Base-by-base conservation (phyloP, 2,329 filamentous ascomycete species). In the Trichoderma gracile region DNA sequence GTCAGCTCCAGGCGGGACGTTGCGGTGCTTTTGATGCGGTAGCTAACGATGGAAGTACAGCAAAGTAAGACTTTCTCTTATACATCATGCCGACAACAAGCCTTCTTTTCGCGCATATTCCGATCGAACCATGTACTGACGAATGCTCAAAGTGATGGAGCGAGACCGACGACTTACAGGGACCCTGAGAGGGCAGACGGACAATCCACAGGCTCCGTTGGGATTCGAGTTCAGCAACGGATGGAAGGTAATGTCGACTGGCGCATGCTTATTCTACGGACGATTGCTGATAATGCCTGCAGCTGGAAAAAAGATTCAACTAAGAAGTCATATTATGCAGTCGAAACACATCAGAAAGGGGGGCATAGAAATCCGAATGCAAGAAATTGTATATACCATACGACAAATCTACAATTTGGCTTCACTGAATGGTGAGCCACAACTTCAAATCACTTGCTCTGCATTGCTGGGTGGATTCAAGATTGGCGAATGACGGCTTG, bases 201-300 rank as follows among this genome's bases (percentile, higher is more conserved):
- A 86, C 72, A 78, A 77, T 27, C 75, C 84, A 47, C 73, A 78
- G 68, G 86, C 86, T 23, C 85, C 86, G 19, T 72, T 78, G 19
- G 86, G 86, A 43, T 89, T 85, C 74, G 86, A 88, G 71, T 71
- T 87, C 67, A 88, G 82, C 78, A 87, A 87, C 71, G 82, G 82
- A 38, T 88, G 86, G 86, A 86, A 80, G 78, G 86, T 87, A 81
- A 81, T 21, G 74, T 64, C 27, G 43, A 9, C n/a, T 25, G n/a
- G 14, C 7, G 12, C 19, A 17, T 19, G 21, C 9, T 21, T 3
- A 6, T 9, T 23, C 6, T 38, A 55, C n/a, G 45, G 14, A 15
- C 30, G 19, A 43, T 21, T 54, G 63, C 66, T 38, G 65, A 65
- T 53, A 46, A 14, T 43, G 19, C n/a, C 12, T 53, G 55, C 66